A percentile compares a stretch with the other conserved stretches of the same genome.
These are phyloP conservation scores for Cyathus striatus DNA, from an alignment of 768 basidiomycete species.

Conservation along the genomic window DNA sequence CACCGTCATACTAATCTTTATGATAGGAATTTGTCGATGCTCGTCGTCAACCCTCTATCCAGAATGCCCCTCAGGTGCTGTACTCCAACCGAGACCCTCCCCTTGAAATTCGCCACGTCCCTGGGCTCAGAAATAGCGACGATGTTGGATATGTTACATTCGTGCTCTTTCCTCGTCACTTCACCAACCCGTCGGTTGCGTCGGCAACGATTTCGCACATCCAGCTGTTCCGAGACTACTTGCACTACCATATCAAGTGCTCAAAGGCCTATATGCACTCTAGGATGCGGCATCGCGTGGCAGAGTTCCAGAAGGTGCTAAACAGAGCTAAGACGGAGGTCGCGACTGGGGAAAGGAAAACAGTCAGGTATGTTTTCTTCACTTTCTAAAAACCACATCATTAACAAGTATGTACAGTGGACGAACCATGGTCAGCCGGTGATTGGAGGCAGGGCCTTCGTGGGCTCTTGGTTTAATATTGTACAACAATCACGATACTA, in stretches of 20 bases:
- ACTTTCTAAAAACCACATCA: neutral
- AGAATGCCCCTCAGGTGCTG: constrained; percentile 95
- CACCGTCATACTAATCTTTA: constrained; percentile 6
- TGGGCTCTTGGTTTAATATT: too few species aligned
- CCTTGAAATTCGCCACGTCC: constrained; percentile 87
- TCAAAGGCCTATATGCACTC: constrained; percentile 99
- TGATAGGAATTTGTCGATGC: constrained; percentile 97
- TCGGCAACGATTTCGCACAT: constrained; percentile 87
- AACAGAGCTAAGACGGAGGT: constrained; percentile 95
- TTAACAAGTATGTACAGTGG: constrained; percentile 32
- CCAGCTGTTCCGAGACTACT: constrained; percentile 94
- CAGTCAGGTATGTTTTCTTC: constrained; percentile 62
- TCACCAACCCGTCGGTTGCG: constrained; percentile 63
- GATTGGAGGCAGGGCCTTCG: too few species aligned
- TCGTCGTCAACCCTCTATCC: constrained; percentile 86
- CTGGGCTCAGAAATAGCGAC: constrained; percentile 76
- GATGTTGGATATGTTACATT: constrained; percentile 97
- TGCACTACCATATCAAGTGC: constrained; percentile 99
- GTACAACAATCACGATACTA: too few species aligned
- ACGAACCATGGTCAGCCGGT: constrained; percentile 52
- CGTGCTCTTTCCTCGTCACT: constrained; percentile 96
- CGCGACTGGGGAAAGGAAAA: constrained; percentile 80
- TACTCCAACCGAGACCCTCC: constrained; percentile 95
- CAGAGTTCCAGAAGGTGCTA: constrained; percentile 93
- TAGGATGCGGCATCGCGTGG: constrained; percentile 88